phyloP scores from a whole-genome alignment of 805 yeast genomes.

The Metschnikowia amazonensis region DNA sequence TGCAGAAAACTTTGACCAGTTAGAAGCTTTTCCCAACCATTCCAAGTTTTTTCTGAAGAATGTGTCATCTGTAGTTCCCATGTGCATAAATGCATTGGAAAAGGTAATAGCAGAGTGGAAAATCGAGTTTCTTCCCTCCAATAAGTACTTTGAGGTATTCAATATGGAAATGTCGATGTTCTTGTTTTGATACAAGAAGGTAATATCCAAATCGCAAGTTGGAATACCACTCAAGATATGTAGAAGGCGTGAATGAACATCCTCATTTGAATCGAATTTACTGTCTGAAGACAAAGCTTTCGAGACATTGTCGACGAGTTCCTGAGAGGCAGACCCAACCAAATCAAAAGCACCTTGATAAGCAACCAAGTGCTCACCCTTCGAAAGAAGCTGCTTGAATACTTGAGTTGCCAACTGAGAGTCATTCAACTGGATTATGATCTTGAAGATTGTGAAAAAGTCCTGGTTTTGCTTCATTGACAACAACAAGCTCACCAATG shows the following conservation, averaged over 20 bases:
- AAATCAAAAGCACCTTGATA: constrained; percentile 95
- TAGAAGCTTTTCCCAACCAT: constrained; percentile 96
- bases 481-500: constrained; percentile 59
- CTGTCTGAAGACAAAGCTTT: constrained; percentile 34
- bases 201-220: constrained; percentile 86
- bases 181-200: constrained; percentile 82
- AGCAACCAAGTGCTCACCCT: constrained; percentile 55
- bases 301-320: constrained; percentile 60
- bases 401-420: constrained; percentile 62
- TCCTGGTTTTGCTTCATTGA: constrained; percentile 58
- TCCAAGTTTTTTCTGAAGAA: constrained; percentile 87
- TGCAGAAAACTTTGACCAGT: constrained; percentile 97
- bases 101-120: constrained; percentile 96
- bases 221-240: constrained; percentile 86
- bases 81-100: constrained; percentile 90
- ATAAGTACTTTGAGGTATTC: constrained; percentile 70
- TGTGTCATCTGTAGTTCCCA: constrained; percentile 93
- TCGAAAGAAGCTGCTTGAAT: constrained; percentile 58
- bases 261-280: constrained; percentile 22
- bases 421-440: constrained; percentile 85
- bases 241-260: constrained; percentile 44
- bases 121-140: constrained; percentile 90
- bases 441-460: constrained; percentile 77
- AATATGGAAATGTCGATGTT: constrained; percentile 81
- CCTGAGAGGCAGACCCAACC: constrained; percentile 88